Conservation (phyloP, 768 basidiomycete genomes). For the Lentinula lateritia region DNA sequence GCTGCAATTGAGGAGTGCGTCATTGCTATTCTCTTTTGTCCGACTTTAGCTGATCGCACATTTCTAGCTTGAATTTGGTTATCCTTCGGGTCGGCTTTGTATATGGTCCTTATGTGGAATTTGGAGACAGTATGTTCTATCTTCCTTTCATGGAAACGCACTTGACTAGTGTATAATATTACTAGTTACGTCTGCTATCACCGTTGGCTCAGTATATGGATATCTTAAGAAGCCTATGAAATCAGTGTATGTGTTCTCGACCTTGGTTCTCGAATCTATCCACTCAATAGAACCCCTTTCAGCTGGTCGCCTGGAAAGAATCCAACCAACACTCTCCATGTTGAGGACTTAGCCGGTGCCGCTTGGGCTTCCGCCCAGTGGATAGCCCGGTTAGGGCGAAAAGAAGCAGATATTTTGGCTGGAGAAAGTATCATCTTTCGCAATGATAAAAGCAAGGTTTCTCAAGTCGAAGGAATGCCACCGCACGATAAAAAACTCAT, state of each 20-base stretch:
- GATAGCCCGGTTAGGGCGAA: slow-evolving; percentile 61
- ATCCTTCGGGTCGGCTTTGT: slow-evolving; percentile 69
- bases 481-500: slow-evolving; percentile 50
- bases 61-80: slow-evolving; percentile 68
- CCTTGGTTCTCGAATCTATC: not conserved
- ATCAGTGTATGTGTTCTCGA: slow-evolving; percentile 50
- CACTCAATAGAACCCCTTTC: slow-evolving; percentile 11
- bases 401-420: slow-evolving; percentile 56
- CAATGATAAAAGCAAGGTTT: slow-evolving; percentile 66
- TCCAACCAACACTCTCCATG: slow-evolving; percentile 69
- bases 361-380: slow-evolving; percentile 74
- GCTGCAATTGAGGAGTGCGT: slow-evolving; percentile 69
- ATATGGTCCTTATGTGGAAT: slow-evolving; percentile 79
- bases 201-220: slow-evolving; percentile 76
- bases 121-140: slow-evolving; percentile 54
- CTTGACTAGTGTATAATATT: slow-evolving; percentile 10
- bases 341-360: slow-evolving; percentile 74
- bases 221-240: slow-evolving; percentile 83
- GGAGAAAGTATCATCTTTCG: slow-evolving; percentile 64
- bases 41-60: not conserved
- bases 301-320: slow-evolving; percentile 82
- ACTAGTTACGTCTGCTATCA: slow-evolving; percentile 64
- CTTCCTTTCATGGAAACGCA: slow-evolving; percentile 5
- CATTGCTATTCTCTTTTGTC: slow-evolving; percentile 5
- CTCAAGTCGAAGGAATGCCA: slow-evolving; percentile 58